Conservation (phyloP, 106 monocot genomes). For the Dioscorea dumetorum region DNA sequence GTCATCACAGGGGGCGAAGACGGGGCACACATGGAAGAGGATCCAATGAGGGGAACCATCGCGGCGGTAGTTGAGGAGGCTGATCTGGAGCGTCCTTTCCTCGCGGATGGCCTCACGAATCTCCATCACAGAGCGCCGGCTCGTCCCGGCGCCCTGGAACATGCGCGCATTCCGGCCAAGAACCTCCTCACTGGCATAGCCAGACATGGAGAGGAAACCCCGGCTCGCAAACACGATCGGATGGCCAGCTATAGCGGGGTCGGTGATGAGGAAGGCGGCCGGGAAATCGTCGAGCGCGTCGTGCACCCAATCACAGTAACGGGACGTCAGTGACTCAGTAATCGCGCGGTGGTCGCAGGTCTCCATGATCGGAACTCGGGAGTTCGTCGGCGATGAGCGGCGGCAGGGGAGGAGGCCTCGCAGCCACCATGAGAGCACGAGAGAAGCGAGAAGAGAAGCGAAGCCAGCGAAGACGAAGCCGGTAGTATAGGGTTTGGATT, state of each 20-base stretch:
- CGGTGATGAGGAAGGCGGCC: constrained; percentile 70
- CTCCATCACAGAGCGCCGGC: constrained; percentile 52
- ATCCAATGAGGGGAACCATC: constrained; percentile 75
- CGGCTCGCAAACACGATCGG: constrained; percentile 91
- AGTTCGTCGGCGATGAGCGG: background rate
- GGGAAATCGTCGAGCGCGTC: constrained; percentile 66
- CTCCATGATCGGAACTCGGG: constrained; percentile 5
- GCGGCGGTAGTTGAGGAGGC: constrained; percentile 68
- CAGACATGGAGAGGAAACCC: constrained; percentile 59
- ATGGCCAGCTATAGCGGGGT: constrained; percentile 62
- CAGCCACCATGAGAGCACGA: constrained; percentile 2
- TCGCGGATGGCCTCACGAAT: constrained; percentile 77
- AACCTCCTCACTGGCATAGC: constrained; percentile 52
- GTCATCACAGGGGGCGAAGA: constrained; percentile 45
- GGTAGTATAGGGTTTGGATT: no score
- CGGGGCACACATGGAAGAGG: constrained; percentile 69
- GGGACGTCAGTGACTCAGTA: constrained; percentile 42
- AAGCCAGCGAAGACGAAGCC: background rate
- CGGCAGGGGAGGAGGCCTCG: background rate
- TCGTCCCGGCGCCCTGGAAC: constrained; percentile 79
- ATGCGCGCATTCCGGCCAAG: constrained; percentile 77
- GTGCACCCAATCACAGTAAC: constrained; percentile 63
- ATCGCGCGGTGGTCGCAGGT: constrained; percentile 8
- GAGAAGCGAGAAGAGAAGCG: no score
- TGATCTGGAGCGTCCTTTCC: constrained; percentile 53